These are phyloP conservation scores for Wilhelminamyces savonicus DNA, from an alignment of 805 yeast genomes.

Conservation along the genomic window DNA sequence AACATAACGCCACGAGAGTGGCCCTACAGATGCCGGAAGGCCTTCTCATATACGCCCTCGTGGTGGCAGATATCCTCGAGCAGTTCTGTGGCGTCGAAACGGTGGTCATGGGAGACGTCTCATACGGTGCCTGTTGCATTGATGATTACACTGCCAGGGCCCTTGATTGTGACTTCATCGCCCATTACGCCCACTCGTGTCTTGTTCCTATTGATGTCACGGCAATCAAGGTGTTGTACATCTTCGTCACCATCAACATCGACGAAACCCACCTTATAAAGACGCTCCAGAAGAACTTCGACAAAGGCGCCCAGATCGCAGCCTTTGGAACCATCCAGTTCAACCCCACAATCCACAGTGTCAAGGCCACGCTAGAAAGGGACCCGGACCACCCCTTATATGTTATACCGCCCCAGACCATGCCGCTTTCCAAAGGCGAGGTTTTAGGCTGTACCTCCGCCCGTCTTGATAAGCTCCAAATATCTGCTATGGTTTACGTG, in stretches of 20 bases:
- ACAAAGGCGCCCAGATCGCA: slow-evolving; percentile 60
- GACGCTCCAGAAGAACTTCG: slow-evolving; percentile 69
- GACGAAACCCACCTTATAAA: slow-evolving; percentile 77
- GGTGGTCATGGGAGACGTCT: slow-evolving; percentile 96
- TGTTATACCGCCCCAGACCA: slow-evolving; percentile 81
- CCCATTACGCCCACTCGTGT: slow-evolving; percentile 97
- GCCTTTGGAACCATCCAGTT: slow-evolving; percentile 95
- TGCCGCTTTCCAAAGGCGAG: slow-evolving; percentile 92
- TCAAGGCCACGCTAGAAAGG: slow-evolving; percentile 52
- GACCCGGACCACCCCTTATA: slow-evolving; percentile 47
- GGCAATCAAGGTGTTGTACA: slow-evolving; percentile 83
- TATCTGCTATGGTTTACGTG: slow-evolving; percentile 78
- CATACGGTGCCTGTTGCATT: slow-evolving; percentile 97
- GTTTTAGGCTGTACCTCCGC: slow-evolving; percentile 96
- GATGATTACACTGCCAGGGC: slow-evolving; percentile 95
- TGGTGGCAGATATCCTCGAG: slow-evolving; percentile 86
- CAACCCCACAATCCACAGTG: slow-evolving; percentile 86
- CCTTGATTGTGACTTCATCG: slow-evolving; percentile 86
- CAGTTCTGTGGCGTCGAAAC: slow-evolving; percentile 87
- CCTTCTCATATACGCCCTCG: slow-evolving; percentile 74
- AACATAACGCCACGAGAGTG: slow-evolving; percentile 69
- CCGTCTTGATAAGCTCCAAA: slow-evolving; percentile 54
- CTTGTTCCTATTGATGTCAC: slow-evolving; percentile 93
- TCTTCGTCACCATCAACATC: slow-evolving; percentile 88
- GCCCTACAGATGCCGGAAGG: slow-evolving; percentile 99